phyloP scores from a whole-genome alignment of 2,329 filamentous ascomycete genomes.

The Alternaria sp. region DNA sequence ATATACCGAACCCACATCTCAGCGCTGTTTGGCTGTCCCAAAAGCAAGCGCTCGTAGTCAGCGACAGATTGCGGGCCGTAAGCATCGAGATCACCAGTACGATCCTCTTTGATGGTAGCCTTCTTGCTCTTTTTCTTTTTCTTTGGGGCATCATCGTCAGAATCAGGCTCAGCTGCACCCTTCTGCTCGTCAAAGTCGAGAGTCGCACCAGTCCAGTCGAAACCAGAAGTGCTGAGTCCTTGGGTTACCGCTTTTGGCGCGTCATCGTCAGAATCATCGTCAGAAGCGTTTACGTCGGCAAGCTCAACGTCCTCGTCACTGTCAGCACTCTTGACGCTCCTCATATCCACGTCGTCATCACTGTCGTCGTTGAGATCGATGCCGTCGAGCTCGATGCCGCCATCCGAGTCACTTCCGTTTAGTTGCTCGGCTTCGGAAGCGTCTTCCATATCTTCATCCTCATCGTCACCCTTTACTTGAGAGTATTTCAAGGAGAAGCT shows the following conservation, averaged over 20 bases:
- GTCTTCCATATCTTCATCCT: constrained; percentile 51
- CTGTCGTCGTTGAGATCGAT: constrained; percentile 48
- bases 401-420: constrained; percentile 53
- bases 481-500: constrained; percentile 93
- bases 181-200: constrained; percentile 63
- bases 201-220: constrained; percentile 83
- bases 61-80: constrained; percentile 88
- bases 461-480: constrained; percentile 73
- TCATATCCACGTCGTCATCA: constrained; percentile 55
- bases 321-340: constrained; percentile 53
- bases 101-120: constrained; percentile 82
- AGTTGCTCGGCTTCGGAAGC: constrained; percentile 41
- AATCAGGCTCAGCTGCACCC: constrained; percentile 61
- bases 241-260: constrained; percentile 17
- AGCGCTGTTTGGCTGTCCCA: constrained; percentile 93
- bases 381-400: constrained; percentile 52
- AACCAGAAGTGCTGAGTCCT: constrained; percentile 77
- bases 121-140: constrained; percentile 78
- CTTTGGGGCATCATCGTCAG: constrained; percentile 60
- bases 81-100: constrained; percentile 88
- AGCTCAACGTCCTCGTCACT: constrained; percentile 50
- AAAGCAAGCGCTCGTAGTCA: constrained; percentile 91
- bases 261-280: constrained; percentile 34
- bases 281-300: constrained; percentile 45
- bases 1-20: constrained; percentile 96